These are phyloP conservation scores for Hypocrella siamensis DNA, from an alignment of 2,329 filamentous ascomycete species.

Conservation along the genomic window DNA sequence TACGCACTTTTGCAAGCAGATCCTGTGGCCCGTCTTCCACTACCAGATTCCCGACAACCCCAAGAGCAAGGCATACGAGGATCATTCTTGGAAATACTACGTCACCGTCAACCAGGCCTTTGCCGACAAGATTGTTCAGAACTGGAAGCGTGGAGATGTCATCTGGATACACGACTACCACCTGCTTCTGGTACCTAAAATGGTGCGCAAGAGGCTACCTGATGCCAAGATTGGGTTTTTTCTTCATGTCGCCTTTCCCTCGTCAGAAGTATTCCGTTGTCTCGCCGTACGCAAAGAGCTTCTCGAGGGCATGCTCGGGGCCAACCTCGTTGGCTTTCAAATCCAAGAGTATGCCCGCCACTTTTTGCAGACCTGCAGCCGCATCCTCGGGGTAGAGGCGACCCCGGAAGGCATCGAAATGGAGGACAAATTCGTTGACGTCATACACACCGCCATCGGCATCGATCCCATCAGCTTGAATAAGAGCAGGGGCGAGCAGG, in stretches of 20 bases:
- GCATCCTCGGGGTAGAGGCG: conserved; percentile 78
- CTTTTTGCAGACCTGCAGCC: conserved; percentile 90
- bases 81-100: conserved; percentile 94
- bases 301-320: conserved; percentile 81
- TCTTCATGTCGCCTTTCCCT: conserved; percentile 87
- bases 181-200: conserved; percentile 69
- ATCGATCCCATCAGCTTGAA: conserved; percentile 71
- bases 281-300: conserved; percentile 75
- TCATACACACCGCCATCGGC: conserved; percentile 72
- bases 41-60: conserved; percentile 97
- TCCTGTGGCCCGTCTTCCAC: conserved; percentile 94
- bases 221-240: conserved; percentile 96
- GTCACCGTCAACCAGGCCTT: conserved; percentile 86
- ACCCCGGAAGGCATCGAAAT: conserved; percentile 77
- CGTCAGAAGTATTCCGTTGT: conserved; percentile 90
- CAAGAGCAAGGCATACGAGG: conserved; percentile 95
- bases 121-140: conserved; percentile 74
- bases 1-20: conserved; percentile 91
- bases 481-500: conserved; percentile 51
- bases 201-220: conserved; percentile 80
- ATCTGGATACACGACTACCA: conserved; percentile 98
- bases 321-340: conserved; percentile 87
- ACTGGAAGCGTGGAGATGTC: conserved; percentile 85
- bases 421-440: conserved; percentile 86
- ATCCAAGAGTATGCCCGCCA: conserved; percentile 86